Conservation (phyloP, 2,329 filamentous ascomycete genomes). For the Spiromastix sp. region DNA sequence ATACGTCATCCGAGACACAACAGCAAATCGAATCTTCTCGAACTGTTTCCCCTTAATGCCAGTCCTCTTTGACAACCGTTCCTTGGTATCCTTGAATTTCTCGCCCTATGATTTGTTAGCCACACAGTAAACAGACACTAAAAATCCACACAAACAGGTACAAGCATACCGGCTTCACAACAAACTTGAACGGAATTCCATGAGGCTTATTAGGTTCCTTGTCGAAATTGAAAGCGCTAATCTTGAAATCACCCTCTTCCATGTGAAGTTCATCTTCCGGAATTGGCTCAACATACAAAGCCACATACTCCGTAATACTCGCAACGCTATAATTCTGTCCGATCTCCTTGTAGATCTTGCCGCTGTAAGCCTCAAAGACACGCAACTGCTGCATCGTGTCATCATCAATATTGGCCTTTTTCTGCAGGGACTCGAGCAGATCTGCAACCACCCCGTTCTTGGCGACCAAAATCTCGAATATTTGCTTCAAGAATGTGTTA, state of each 20-base stretch:
- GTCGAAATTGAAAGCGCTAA: conserved; percentile 87
- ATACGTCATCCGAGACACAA: conserved; percentile 61
- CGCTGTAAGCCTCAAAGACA: conserved; percentile 71
- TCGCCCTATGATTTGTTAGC: conserved; percentile 50
- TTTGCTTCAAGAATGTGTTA: conserved; percentile 45
- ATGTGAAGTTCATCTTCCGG: conserved; percentile 55
- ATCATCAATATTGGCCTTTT: conserved; percentile 68
- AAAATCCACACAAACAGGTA: not conserved
- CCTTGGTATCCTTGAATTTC: conserved; percentile 81
- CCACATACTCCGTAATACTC: conserved; percentile 75
- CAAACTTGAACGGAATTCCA: conserved; percentile 83
- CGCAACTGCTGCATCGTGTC: conserved; percentile 65
- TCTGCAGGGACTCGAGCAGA: conserved; percentile 62
- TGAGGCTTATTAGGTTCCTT: conserved; percentile 76
- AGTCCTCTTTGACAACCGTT: conserved; percentile 83
- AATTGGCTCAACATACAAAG: conserved; percentile 69
- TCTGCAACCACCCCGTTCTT: conserved; percentile 77
- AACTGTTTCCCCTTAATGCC: conserved; percentile 97
- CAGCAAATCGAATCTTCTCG: conserved; percentile 94
- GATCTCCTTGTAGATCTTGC: conserved; percentile 76
- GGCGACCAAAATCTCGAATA: conserved; percentile 71
- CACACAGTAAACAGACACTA: conserved; percentile 4
- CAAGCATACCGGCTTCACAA: conserved; percentile 61
- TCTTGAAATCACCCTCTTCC: conserved; percentile 57
- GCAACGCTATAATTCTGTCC: conserved; percentile 60